Conservation (phyloP, 2,329 filamentous ascomycete genomes). For the Cladosporium sp. region DNA sequence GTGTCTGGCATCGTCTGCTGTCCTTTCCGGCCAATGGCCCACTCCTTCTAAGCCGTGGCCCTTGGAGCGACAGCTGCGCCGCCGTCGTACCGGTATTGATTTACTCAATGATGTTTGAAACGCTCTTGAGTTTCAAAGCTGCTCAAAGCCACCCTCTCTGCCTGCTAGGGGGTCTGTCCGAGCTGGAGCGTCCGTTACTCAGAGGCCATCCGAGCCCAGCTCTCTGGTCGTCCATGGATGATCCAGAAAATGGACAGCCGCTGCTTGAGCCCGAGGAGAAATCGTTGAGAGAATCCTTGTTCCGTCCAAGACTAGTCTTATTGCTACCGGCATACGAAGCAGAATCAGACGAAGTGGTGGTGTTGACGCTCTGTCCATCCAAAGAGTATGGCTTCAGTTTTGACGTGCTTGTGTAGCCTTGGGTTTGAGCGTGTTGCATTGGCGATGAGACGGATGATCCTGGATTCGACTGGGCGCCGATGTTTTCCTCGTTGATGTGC, state of each 20-base stretch:
- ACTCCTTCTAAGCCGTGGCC: no score
- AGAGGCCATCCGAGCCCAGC: constrained; percentile 9
- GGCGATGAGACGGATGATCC: constrained; percentile 2
- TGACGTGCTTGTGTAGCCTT: neutral
- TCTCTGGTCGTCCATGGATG: constrained; percentile 6
- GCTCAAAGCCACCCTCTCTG: constrained; percentile 6
- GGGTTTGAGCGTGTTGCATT: neutral
- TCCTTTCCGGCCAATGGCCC: no score
- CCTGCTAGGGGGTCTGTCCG: constrained; percentile 1
- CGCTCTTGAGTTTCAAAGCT: no score
- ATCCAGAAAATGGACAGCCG: constrained; percentile 6
- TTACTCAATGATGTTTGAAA: no score
- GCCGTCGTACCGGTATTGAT: no score
- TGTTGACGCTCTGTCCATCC: neutral
- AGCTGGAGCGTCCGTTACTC: constrained; percentile 1
- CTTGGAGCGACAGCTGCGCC: no score
- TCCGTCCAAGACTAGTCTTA: constrained; percentile 10
- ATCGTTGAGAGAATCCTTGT: constrained; percentile 2
- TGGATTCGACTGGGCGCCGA: neutral
- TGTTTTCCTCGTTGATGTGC: constrained; percentile 42
- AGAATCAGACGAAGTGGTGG: constrained; percentile 1
- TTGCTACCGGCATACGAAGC: constrained; percentile 5
- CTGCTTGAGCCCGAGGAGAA: neutral
- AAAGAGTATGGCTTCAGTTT: neutral
- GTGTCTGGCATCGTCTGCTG: no score